Evolutionary conservation across 495 filamentous ascomycete species (phyloP).

Genomic region (Penicillium samsonianum): DNA sequence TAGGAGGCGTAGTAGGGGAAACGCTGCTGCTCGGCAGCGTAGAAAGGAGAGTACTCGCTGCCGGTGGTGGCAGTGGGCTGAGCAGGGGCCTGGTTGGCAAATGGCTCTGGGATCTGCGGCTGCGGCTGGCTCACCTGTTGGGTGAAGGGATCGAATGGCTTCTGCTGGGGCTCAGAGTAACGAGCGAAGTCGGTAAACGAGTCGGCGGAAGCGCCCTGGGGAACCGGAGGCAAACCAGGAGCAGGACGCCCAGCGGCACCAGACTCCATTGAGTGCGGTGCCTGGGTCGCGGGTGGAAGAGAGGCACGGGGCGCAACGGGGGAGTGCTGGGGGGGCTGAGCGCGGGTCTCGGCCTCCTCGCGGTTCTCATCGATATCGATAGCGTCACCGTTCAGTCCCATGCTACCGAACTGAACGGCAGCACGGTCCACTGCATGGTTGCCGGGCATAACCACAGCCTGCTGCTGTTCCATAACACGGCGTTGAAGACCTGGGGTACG

Average conservation of each 20-base stretch:
- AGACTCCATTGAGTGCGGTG: conserved; percentile 48
- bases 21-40: conserved; percentile 79
- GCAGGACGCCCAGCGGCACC: conserved; percentile 66
- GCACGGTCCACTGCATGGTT: conserved; percentile 93
- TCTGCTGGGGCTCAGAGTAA: conserved; percentile 69
- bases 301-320: conserved; percentile 89
- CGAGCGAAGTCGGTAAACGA: conserved; percentile 64
- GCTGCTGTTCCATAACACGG: conserved; percentile 87
- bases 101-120: conserved; percentile 56
- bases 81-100: conserved; percentile 55
- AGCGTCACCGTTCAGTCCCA: conserved; percentile 78
- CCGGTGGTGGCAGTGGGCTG: conserved; percentile 62
- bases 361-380: conserved; percentile 90
- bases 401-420: conserved; percentile 96
- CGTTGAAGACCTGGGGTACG: conserved; percentile 78
- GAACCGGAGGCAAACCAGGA: conserved; percentile 66
- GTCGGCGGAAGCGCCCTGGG: conserved; percentile 53
- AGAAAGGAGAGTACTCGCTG: conserved; percentile 82
- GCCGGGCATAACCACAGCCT: conserved; percentile 98
- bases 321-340: conserved; percentile 92
- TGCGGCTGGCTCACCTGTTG: conserved; percentile 74
- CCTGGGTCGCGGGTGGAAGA: conserved; percentile 71
- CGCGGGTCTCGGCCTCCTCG: conserved; percentile 91
- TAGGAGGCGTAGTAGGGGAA: conserved; percentile 85
- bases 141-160: conserved; percentile 84